These are phyloP conservation scores for Astragalus glycyphyllos DNA, from an alignment of 306 rosid species.

Conservation along the genomic window DNA sequence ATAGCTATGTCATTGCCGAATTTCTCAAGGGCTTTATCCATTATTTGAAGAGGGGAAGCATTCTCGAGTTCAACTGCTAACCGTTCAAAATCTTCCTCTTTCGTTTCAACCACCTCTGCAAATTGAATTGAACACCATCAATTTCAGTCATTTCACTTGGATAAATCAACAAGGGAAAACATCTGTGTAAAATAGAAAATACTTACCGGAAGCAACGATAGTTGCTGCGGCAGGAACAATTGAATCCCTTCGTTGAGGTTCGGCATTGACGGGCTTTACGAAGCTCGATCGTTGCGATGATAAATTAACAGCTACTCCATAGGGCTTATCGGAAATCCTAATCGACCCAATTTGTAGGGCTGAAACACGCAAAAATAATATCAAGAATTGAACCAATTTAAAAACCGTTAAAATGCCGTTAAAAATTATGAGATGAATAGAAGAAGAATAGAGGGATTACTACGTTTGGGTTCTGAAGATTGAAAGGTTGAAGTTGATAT, in stretches of 20 bases:
- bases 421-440: neutral
- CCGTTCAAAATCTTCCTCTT: slow-evolving; percentile 53
- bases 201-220: slow-evolving; percentile 57
- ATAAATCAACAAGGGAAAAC: neutral
- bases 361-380: slow-evolving; percentile 39
- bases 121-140: neutral
- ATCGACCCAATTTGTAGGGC: slow-evolving; percentile 57
- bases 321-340: slow-evolving; percentile 44
- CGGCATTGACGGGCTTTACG: slow-evolving; percentile 55
- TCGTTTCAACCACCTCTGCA: slow-evolving; percentile 58
- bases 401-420: neutral
- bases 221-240: slow-evolving; percentile 59
- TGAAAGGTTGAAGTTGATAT: slow-evolving; percentile 50
- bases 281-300: slow-evolving; percentile 51
- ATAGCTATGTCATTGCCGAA: slow-evolving; percentile 82
- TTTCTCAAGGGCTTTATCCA: slow-evolving; percentile 75
- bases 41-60: slow-evolving; percentile 85
- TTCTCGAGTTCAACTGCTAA: slow-evolving; percentile 61
- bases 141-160: neutral
- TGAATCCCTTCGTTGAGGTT: slow-evolving; percentile 55
- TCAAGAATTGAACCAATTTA: neutral
- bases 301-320: slow-evolving; percentile 33
- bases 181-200: neutral
- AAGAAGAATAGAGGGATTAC: slow-evolving; percentile 40
- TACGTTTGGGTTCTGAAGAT: slow-evolving; percentile 60